Evolutionary conservation across 169 alveolate genomes (phyloP).

Genomic region (Babesia sp.): DNA sequence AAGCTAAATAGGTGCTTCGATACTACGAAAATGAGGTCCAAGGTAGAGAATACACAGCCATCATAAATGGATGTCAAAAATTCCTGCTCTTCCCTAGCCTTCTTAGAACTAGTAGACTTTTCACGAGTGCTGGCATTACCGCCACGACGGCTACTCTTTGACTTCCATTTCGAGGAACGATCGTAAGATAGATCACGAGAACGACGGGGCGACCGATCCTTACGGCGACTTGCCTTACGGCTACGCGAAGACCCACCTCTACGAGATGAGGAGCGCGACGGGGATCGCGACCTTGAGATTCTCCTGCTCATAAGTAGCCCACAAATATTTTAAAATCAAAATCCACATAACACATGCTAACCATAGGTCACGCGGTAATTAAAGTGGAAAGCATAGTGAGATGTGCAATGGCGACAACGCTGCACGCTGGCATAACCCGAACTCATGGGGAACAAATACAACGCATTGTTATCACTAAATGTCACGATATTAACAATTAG

Average conservation of each 20-base stretch:
- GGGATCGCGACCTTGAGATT: neutral
- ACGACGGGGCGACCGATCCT: neutral
- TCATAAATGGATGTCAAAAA: neutral
- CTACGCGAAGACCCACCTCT: neutral
- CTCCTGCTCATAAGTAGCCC: neutral
- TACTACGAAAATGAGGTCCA: conserved; percentile 21
- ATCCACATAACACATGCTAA: neutral
- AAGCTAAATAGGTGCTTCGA: neutral
- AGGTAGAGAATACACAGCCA: conserved; percentile 3
- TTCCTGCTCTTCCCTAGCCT: conserved; percentile 5
- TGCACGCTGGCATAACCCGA: neutral
- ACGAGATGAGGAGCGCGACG: conserved; percentile 6
- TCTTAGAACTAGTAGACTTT: neutral
- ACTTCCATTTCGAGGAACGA: conserved; percentile 6
- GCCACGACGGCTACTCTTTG: conserved; percentile 6
- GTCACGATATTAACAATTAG: neutral
- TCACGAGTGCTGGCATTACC: neutral
- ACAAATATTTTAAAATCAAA: too few relatives aligned
- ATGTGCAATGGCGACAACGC: neutral
- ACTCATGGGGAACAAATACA: neutral
- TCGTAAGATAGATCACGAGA: neutral
- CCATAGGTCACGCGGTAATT: neutral
- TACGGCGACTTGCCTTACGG: conserved; percentile 5
- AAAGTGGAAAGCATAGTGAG: neutral
- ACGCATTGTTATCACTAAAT: neutral